Conservation (phyloP, 2,329 filamentous ascomycete species). For the Dothistroma septosporum region DNA sequence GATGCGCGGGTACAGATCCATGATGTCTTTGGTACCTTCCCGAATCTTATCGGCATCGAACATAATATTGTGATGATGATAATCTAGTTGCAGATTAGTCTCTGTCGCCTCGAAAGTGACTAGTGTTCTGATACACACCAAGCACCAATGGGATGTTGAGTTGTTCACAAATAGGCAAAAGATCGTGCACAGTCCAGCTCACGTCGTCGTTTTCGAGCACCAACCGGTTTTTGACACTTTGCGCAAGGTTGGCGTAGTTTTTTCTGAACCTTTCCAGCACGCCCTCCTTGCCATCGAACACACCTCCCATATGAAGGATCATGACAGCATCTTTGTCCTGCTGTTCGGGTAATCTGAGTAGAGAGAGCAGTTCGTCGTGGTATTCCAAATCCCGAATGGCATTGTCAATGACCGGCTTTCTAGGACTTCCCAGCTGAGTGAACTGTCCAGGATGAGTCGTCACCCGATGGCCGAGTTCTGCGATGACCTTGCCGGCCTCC, state of each 20-base stretch:
- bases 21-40: conserved; percentile 81
- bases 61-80: conserved; percentile 91
- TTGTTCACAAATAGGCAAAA: conserved; percentile 86
- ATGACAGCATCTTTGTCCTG: conserved; percentile 82
- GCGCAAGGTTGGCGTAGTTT: conserved; percentile 65
- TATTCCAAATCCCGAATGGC: conserved; percentile 80
- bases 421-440: conserved; percentile 83
- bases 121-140: conserved; percentile 1
- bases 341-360: conserved; percentile 73
- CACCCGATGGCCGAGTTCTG: conserved; percentile 74
- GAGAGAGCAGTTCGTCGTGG: conserved; percentile 76
- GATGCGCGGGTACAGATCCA: conserved; percentile 70
- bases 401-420: conserved; percentile 69
- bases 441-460: conserved; percentile 92
- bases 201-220: conserved; percentile 96
- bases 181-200: conserved; percentile 83
- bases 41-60: conserved; percentile 70
- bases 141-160: conserved; percentile 90
- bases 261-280: conserved; percentile 73
- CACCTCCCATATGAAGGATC: conserved; percentile 89
- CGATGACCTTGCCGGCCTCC: conserved; percentile 71
- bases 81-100: conserved; percentile 51
- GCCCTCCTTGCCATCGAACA: conserved; percentile 79
- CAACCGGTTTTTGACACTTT: conserved; percentile 70
- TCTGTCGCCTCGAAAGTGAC: neutral